A percentile compares a stretch with the other conserved stretches of the same genome.
These are phyloP conservation scores for Entonaema liquescens DNA, from an alignment of 495 filamentous ascomycete genomes.

Conservation along the genomic window DNA sequence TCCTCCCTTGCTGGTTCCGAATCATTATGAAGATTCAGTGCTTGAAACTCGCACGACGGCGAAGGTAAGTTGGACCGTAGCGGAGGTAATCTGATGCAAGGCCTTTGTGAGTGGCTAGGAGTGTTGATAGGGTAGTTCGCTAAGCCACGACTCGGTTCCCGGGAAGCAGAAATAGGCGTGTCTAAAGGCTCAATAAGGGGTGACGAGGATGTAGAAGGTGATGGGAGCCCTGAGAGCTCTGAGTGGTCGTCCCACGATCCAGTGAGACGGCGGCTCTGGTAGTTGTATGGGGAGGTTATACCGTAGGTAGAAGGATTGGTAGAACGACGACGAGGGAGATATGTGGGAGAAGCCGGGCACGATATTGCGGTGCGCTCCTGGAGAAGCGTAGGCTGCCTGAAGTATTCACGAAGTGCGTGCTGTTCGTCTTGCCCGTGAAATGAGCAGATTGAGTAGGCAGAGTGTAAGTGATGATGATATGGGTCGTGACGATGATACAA, in stretches of 20 bases:
- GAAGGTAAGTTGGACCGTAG: conserved; percentile 19
- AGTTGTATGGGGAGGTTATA: conserved; percentile 9
- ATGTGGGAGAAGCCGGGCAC: neutral
- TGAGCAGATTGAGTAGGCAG: neutral
- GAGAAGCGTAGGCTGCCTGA: neutral
- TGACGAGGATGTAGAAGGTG: conserved; percentile 66
- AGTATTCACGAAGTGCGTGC: neutral
- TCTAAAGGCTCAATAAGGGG: conserved; percentile 68
- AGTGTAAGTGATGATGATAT: neutral
- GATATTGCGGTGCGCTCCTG: neutral
- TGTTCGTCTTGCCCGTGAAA: neutral
- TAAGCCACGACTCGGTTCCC: neutral
- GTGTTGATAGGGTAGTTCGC: neutral
- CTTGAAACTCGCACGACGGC: neutral
- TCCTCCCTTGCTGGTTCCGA: neutral
- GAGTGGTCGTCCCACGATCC: neutral
- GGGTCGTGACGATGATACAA: neutral
- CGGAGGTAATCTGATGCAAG: conserved; percentile 39
- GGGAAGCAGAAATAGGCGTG: conserved; percentile 51
- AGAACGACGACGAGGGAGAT: neutral
- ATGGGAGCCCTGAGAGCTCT: conserved; percentile 66
- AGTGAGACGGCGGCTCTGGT: neutral
- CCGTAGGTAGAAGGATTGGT: conserved; percentile 3
- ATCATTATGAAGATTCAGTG: neutral
- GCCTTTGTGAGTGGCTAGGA: neutral